Conservation (phyloP, 2,329 filamentous ascomycete species). For the Pseudofabraea citricarpa region DNA sequence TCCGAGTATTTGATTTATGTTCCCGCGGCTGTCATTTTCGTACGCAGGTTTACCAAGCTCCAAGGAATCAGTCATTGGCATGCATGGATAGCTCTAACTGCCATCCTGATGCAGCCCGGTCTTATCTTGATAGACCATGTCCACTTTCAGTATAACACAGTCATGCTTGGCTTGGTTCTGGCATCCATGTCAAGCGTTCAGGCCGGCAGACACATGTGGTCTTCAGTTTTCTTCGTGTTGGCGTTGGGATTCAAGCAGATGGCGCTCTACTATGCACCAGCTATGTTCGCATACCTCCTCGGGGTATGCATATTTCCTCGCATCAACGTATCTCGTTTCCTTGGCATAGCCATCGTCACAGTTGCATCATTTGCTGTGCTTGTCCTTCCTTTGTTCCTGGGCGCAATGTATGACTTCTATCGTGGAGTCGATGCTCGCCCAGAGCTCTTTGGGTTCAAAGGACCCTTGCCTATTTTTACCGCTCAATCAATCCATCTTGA, state of each 20-base stretch:
- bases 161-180: slow-evolving; percentile 90
- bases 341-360: slow-evolving; percentile 73
- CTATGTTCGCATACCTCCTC: slow-evolving; percentile 85
- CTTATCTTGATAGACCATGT: slow-evolving; percentile 92
- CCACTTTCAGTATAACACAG: slow-evolving; percentile 97
- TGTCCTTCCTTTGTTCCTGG: slow-evolving; percentile 69
- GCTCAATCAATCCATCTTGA: slow-evolving; percentile 56
- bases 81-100: slow-evolving; percentile 77
- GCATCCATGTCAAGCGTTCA: slow-evolving; percentile 86
- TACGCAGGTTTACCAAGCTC: slow-evolving; percentile 72
- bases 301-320: slow-evolving; percentile 78
- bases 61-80: slow-evolving; percentile 79
- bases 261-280: slow-evolving; percentile 94
- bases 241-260: slow-evolving; percentile 99
- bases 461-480: slow-evolving; percentile 57
- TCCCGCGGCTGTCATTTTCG: slow-evolving; percentile 79
- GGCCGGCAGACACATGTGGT: slow-evolving; percentile 80
- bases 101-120: slow-evolving; percentile 86
- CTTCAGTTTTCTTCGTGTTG: slow-evolving; percentile 87
- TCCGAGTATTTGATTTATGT: slow-evolving; percentile 91
- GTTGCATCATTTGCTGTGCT: slow-evolving; percentile 68
- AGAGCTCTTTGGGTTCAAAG: slow-evolving; percentile 52
- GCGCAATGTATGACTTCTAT: slow-evolving; percentile 63
- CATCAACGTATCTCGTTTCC: slow-evolving; percentile 61
- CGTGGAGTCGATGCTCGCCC: slow-evolving; percentile 55